Base-by-base conservation (phyloP, 176 grass and related monocot species). In the Tuctoria greenei region DNA sequence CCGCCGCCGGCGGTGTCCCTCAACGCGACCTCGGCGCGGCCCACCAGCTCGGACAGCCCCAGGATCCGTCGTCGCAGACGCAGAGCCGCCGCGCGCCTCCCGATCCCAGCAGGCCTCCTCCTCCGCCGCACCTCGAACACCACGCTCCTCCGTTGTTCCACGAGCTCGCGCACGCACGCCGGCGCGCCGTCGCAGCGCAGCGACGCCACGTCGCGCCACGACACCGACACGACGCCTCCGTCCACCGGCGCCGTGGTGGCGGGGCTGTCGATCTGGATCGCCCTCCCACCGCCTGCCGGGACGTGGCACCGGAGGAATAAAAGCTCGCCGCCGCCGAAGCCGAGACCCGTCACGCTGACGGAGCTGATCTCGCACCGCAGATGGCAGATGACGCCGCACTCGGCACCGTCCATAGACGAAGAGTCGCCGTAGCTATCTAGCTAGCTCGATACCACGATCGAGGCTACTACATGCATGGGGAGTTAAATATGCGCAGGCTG, bases 271-370 rank as follows among this genome's bases (percentile, higher is more conserved):
- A 87, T 82, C 58, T 50, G 85, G 59, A 77, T 87, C 21, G 66
- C 45, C 39, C 73, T 77, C 28, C 85, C 59, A 11, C 73, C 66
- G 49, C 66, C 79, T 12, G 66, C 66, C 7, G 73, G 79, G 73
- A 87, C 79, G 40, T 82, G 79, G 58, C 85, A 87, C 58, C 66
- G 73, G 66, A 82, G 79, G 66, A 87, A 86, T 36, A 86, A 20
- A 37, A 3, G 26, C 38, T 6, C 44, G 7, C n/a, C 46, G 14
- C 64, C 45, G 44, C 55, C 1, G 69, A 17, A 37, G 31, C 10
- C 31, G 12, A 87, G 58, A 11, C 41, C 67, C 0, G 59, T 82
- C 49, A 87, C 67, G 47, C 27, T 57, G 85, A 77, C 79, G 0
- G 59, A 72, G 31, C 39, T 60, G 59, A 87, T 82, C 73, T 72